Conservation (phyloP, 1,284 basidiomycete species). For the Puccinia hordei region DNA sequence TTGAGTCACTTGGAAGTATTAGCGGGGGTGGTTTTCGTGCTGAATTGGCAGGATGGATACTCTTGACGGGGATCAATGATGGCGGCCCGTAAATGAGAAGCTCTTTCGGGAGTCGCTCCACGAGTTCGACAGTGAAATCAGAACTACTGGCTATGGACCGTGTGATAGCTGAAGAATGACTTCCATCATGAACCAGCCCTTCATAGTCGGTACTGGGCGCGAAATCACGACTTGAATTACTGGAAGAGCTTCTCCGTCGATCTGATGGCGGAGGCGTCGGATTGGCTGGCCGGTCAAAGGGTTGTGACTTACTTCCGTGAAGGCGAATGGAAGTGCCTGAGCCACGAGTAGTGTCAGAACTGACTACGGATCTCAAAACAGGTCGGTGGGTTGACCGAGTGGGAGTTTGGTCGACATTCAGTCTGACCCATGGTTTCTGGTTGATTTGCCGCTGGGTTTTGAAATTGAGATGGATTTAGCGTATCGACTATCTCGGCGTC, state of each 20-base stretch:
- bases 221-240: not conserved
- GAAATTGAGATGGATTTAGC: not conserved
- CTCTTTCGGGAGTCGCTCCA: conserved; percentile 13
- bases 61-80: conserved; percentile 4
- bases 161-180: not conserved
- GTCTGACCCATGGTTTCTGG: not conserved
- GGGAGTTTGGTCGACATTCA: not conserved
- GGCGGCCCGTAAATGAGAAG: not conserved
- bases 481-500: not conserved
- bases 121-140: conserved; percentile 22
- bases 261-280: conserved; percentile 8
- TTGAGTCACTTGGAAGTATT: not conserved
- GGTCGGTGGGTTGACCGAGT: not conserved
- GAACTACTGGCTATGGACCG: not conserved
- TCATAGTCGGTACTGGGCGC: not conserved
- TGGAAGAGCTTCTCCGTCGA: not conserved
- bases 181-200: not conserved
- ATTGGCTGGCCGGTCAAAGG: not conserved
- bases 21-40: not conserved
- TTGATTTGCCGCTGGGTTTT: too few relatives aligned
- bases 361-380: not conserved
- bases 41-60: not conserved
- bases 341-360: not conserved
- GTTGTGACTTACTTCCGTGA: not conserved
- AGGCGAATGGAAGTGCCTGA: not conserved